Base-by-base conservation (phyloP, 139 green algal species). In the Eudorina sp. region DNA sequence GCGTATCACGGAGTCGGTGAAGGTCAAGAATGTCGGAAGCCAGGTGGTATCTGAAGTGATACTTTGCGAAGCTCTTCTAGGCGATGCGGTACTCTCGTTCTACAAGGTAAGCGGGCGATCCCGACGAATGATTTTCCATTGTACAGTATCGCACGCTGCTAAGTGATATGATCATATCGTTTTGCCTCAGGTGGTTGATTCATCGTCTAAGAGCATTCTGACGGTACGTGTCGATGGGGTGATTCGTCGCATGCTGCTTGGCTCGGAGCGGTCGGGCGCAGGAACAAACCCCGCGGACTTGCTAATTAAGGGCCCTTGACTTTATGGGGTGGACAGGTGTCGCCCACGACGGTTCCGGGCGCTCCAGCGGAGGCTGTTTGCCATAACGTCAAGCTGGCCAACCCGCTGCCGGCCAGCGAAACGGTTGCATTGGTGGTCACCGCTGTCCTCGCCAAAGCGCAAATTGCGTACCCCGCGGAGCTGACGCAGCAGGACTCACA, bases 401-500 rank as follows among this genome's bases (percentile, higher is more conserved):
- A 58, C 6, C 38, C 91, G 4, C 70, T 91, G 18, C 60, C 82
- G 1, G 84, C 93, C 25, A 79, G 74, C 13, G 45, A 82, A 1
- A 69, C 53, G 0, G 62, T 38, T 27, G 80, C 74, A 1, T 38
- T 97, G 21, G 78, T 83, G 0, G 79, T 84, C 4, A 82, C 83
- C 19, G 77, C 89, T 0, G 88, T 92, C 6, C 90, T 92, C 80
- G 94, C 92, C 1, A 86, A 94, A 16, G 89, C 93, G 31, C 92
- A 96, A 89, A 88, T 38, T 55, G 91, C 96, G 0, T 89, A 93
- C 64, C 96, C 96, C 1, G 89, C 89, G 6, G 86, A 94, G 58
- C 90, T 97, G 3, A 38, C 31, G 27, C 96, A 98, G 86, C 53
- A 53, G 1, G 96, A 99, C 4, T 45, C 69, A 21, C 96, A 98